Evolutionary conservation across 371 early-diverging fungal genomes (phyloP).

Genomic region (Enteropsectra breve): DNA sequence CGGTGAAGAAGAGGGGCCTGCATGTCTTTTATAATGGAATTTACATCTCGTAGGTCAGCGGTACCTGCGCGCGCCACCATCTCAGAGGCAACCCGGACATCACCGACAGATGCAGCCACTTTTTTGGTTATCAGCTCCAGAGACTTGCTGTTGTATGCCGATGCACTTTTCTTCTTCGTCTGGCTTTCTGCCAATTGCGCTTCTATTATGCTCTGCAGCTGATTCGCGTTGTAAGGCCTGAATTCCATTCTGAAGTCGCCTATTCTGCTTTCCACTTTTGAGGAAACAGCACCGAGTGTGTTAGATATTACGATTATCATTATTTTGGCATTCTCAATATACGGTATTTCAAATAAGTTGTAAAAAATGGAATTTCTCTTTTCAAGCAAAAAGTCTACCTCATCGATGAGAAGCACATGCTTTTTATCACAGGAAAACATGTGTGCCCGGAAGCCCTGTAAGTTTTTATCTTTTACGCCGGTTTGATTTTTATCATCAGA

Average conservation of each 20-base stretch:
- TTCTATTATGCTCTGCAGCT: constrained; percentile 30
- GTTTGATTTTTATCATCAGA: background rate
- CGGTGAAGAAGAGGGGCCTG: constrained; percentile 17
- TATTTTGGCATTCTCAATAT: constrained; percentile 65
- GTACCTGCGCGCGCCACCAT: constrained; percentile 23
- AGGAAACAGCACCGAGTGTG: constrained; percentile 84
- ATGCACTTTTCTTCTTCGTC: background rate
- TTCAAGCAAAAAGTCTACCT: constrained; percentile 81
- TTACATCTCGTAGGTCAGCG: constrained; percentile 25
- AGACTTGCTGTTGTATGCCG: background rate
- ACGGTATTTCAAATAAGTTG: constrained; percentile 92
- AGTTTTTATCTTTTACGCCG: background rate
- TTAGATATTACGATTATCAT: constrained; percentile 89
- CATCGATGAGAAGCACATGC: constrained; percentile 76
- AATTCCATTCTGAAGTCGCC: constrained; percentile 63
- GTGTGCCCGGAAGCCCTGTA: background rate
- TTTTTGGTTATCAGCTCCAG: constrained; percentile 80
- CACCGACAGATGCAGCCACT: constrained; percentile 83
- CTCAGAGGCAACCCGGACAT: constrained; percentile 83
- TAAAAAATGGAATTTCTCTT: constrained; percentile 82
- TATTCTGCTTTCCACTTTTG: constrained; percentile 78
- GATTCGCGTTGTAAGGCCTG: constrained; percentile 44
- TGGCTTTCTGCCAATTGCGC: constrained; percentile 12
- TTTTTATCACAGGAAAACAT: constrained; percentile 4
- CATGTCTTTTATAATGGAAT: constrained; percentile 38